Conservation (phyloP, 1,139 yeast species). For the Kurtzmaniella natalensis region DNA sequence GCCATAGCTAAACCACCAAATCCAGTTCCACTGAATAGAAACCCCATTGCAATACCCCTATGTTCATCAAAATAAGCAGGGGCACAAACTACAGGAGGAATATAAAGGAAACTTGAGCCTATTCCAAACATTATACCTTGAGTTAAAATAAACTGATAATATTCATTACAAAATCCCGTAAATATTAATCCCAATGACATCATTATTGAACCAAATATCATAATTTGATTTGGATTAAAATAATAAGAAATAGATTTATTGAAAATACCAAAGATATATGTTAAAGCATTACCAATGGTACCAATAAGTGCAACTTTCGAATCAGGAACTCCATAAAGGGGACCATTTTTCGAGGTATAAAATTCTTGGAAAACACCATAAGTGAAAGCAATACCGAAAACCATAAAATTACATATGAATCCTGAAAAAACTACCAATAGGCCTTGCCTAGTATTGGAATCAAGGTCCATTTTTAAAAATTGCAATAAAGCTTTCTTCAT, state of each 20-base stretch:
- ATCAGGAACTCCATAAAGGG: slow-evolving; percentile 17
- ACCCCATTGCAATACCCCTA: slow-evolving; percentile 40
- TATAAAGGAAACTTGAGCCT: slow-evolving; percentile 33
- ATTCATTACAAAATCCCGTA: slow-evolving; percentile 19
- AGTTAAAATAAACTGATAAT: slow-evolving; percentile 28
- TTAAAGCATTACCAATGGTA: slow-evolving; percentile 22
- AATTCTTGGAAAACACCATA: slow-evolving; percentile 34
- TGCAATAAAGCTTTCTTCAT: no score
- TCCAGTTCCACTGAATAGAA: slow-evolving; percentile 39
- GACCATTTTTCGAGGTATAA: slow-evolving; percentile 24
- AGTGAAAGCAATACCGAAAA: slow-evolving; percentile 30
- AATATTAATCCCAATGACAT: slow-evolving; percentile 24
- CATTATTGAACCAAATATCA: slow-evolving; percentile 22
- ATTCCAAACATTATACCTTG: slow-evolving; percentile 37
- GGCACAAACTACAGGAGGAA: slow-evolving; percentile 38
- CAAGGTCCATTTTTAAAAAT: neutral
- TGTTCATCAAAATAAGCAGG: slow-evolving; percentile 34
- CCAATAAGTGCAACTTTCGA: slow-evolving; percentile 30
- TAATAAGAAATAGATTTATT: slow-evolving; percentile 18
- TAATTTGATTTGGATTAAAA: slow-evolving; percentile 16
- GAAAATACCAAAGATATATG: slow-evolving; percentile 23
- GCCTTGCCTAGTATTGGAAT: neutral
- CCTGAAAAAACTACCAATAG: slow-evolving; percentile 18
- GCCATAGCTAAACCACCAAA: slow-evolving; percentile 39
- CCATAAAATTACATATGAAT: slow-evolving; percentile 27